Base-by-base conservation (phyloP, 2,329 filamentous ascomycete genomes). In the Phyllosticta citribraziliensis region DNA sequence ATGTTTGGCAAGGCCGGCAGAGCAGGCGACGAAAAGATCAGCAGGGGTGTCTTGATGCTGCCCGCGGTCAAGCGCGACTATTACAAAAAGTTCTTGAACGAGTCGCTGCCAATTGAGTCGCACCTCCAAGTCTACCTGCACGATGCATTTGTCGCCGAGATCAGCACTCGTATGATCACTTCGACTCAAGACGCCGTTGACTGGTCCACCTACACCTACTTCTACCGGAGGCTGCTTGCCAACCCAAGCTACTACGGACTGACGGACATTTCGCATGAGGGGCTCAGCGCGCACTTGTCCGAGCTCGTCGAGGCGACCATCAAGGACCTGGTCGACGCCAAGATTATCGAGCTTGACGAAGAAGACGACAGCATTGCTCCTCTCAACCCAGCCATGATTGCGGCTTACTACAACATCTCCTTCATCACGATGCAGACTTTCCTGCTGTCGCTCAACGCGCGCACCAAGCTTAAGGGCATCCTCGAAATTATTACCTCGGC, bases 391-490 rank as follows among this genome's bases (percentile, higher is more conserved):
- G 94, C 94, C 66, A 97, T 97, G 89, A 97, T 99, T 70, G 91
- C 90, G 10, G 91, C 94, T 1, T 97, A 99, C 80, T 99, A 99
- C 82, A 97, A 97, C 75, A 96, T 99, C 70, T 97, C 93, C 5
- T 97, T 97, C 77, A 89, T 96, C 73, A 99, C 94, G 2, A 99
- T 99, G 92, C 93, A 99, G 77, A 99, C 94, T 0, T 93, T 99
- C 81, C 80, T 99, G 57, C 81, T 99, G 61, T 99, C 94, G 14
- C 82, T 99, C 55, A 92, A 85, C 60, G 86, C 86, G 52, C 88
- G 88, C 67, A 97, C 92, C 3, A 97, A 96, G 79, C 84, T 99
- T 66, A 99, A 99, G 82, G 91, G 91, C 55, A 92, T 99, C 52
- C 81, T 99, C 60, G 94, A 99, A 75, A 97, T 99, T 68, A 87